phyloP scores from a whole-genome alignment of 78 protist species.

The Dictyostelium brefeldianum region DNA sequence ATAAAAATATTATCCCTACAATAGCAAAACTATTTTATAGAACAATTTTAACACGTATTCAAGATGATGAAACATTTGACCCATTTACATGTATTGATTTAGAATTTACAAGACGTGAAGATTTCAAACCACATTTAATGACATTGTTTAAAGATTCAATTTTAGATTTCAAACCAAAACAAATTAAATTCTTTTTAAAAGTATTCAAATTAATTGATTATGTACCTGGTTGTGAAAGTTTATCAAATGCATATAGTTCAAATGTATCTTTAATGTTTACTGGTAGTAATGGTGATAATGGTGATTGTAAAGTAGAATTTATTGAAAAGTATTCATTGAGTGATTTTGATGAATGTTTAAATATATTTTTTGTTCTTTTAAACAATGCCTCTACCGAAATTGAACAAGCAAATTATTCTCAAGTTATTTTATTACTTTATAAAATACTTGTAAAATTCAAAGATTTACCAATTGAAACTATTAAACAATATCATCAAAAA shows the following conservation, averaged over 20 bases:
- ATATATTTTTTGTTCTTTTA: background rate
- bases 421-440: background rate
- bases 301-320: too few relatives aligned
- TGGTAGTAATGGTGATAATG: too few relatives aligned
- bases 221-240: too few relatives aligned
- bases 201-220: background rate
- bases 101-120: too few relatives aligned
- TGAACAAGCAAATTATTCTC: too few relatives aligned
- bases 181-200: background rate
- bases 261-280: too few relatives aligned
- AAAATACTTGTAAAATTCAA: background rate
- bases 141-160: background rate
- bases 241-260: too few relatives aligned
- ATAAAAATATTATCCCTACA: background rate
- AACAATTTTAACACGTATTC: background rate
- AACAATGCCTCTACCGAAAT: background rate
- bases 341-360: background rate
- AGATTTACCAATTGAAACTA: background rate
- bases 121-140: too few relatives aligned
- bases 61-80: background rate
- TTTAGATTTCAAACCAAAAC: background rate
- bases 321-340: too few relatives aligned
- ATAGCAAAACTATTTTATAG: background rate
- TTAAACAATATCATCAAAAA: background rate
- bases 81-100: too few relatives aligned